phyloP scores from a whole-genome alignment of 495 filamentous ascomycete genomes.

The Corynascus novoguineensis region DNA sequence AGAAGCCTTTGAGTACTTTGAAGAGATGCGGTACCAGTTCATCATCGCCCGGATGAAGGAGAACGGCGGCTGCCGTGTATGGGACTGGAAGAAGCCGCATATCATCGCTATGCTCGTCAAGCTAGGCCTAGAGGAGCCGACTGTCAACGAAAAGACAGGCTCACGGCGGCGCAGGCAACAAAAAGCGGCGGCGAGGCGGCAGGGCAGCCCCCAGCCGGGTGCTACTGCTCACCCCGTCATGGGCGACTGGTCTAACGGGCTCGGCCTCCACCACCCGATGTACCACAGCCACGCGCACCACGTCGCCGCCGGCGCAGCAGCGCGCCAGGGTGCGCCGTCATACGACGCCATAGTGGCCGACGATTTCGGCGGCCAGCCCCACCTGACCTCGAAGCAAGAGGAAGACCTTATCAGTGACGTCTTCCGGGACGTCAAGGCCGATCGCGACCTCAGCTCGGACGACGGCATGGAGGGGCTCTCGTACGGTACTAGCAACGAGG shows the following conservation, averaged over 20 bases:
- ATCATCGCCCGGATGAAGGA: constrained; percentile 35
- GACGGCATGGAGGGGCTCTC: constrained; percentile 25
- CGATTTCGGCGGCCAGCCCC: constrained; percentile 15
- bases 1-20: constrained; percentile 29
- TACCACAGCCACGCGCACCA: constrained; percentile 25
- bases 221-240: constrained; percentile 24
- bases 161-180: constrained; percentile 31
- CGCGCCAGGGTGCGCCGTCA: constrained; percentile 13
- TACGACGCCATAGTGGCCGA: constrained; percentile 22
- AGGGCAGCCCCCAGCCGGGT: constrained; percentile 30
- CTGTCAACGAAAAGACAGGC: constrained; percentile 28
- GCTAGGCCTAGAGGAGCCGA: constrained; percentile 30
- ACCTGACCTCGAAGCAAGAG: constrained; percentile 36
- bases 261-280: constrained; percentile 23
- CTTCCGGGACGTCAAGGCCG: constrained; percentile 27
- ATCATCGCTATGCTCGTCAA: constrained; percentile 37
- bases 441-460: constrained; percentile 23
- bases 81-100: constrained; percentile 37
- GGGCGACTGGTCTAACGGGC: constrained; percentile 27
- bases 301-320: constrained; percentile 6
- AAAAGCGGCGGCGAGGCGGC: constrained; percentile 31
- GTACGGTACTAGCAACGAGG: constrained; percentile 4
- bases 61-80: constrained; percentile 33
- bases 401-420: constrained; percentile 39
- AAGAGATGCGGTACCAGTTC: constrained; percentile 31